A percentile compares a stretch with the other conserved stretches of the same genome.
These are phyloP conservation scores for Talaromyces sp. DNA, from an alignment of 2,329 filamentous ascomycete species.

Conservation along the genomic window DNA sequence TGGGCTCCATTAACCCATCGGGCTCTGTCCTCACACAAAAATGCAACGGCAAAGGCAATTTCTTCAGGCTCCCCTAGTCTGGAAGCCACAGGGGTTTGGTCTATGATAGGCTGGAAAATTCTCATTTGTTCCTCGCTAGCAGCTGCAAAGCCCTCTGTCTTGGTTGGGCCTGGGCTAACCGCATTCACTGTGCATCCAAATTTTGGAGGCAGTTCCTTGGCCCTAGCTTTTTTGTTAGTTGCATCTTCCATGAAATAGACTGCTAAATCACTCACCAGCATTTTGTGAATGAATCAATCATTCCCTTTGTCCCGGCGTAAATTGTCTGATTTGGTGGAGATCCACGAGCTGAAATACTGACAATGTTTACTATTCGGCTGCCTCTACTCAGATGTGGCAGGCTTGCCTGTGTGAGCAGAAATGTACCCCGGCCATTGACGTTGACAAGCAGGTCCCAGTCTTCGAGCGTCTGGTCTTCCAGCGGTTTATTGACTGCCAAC, in stretches of 20 bases:
- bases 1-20: slow-evolving; percentile 45
- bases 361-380: slow-evolving; percentile 42
- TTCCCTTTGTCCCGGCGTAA: slow-evolving; percentile 47
- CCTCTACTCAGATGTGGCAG: slow-evolving; percentile 34
- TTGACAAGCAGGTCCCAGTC: slow-evolving; percentile 15
- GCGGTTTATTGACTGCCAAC: slow-evolving; percentile 31
- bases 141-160: slow-evolving; percentile 30
- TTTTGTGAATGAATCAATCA: slow-evolving; percentile 44
- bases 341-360: slow-evolving; percentile 29
- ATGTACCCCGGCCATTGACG: neutral
- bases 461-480: slow-evolving; percentile 28
- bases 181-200: slow-evolving; percentile 44
- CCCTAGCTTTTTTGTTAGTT: slow-evolving; percentile 9
- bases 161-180: slow-evolving; percentile 40
- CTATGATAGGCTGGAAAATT: slow-evolving; percentile 36
- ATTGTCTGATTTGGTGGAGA: slow-evolving; percentile 36
- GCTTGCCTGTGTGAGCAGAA: slow-evolving; percentile 13
- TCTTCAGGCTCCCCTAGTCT: slow-evolving; percentile 42
- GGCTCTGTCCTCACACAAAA: slow-evolving; percentile 40
- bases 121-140: slow-evolving; percentile 38
- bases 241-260: neutral
- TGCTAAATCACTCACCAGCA: slow-evolving; percentile 25
- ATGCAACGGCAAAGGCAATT: slow-evolving; percentile 43
- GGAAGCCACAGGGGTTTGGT: slow-evolving; percentile 37
- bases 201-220: slow-evolving; percentile 40